Base-by-base conservation (phyloP, 2,329 filamentous ascomycete species). In the Dactylellina haptotyla region DNA sequence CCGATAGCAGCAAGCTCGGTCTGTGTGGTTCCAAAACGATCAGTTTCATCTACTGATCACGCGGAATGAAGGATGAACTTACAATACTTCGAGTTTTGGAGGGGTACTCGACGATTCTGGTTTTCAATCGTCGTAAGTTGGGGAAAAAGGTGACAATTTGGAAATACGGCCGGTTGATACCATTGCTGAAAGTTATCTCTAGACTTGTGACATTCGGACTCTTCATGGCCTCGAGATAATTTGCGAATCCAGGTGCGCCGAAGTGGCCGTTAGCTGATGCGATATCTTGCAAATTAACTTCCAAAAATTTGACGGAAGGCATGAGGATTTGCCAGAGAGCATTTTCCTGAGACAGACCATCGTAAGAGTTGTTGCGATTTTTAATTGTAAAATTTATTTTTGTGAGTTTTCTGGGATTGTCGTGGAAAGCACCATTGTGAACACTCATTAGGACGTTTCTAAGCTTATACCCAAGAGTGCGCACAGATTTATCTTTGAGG, bases 281-380 rank as follows among this genome's bases (percentile, higher is more conserved):
- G 18, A 58, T 45, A 5, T 41, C 26, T 28, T 30, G 28, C 23
- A 73, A 9, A 20, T 59, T 39, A 32, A 73, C 12, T 2, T 37
- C 61, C 9, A 73, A 12, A 10, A 39, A 48, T 20, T 18, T 41
- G 14, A 66, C 43, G 1, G 59, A 59, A 2, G 20, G 20, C 20
- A 73, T 37, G 9, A 73, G n/a, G 4, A 46, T 25, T 2, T 46
- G 10, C 67, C 67, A 73, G 16, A 73, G 39, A 4, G 43, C 4
- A 18, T 25, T 45, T 5, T 6, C 12, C 1, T 43, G 23, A 10
- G 39, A 43, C 34, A 73, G 48, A 2, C 53, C 61, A 14, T 73
- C 54, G 14, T 59, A 6, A 4, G 48, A 28, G 2, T 25, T 14
- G 14, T 45, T 20, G 14, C 30, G 18, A 12, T 73, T 66, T 12